A percentile compares a stretch with the other conserved stretches of the same genome.
These are phyloP conservation scores for Botryotinia calthae DNA, from an alignment of 2,329 filamentous ascomycete species.

Conservation along the genomic window DNA sequence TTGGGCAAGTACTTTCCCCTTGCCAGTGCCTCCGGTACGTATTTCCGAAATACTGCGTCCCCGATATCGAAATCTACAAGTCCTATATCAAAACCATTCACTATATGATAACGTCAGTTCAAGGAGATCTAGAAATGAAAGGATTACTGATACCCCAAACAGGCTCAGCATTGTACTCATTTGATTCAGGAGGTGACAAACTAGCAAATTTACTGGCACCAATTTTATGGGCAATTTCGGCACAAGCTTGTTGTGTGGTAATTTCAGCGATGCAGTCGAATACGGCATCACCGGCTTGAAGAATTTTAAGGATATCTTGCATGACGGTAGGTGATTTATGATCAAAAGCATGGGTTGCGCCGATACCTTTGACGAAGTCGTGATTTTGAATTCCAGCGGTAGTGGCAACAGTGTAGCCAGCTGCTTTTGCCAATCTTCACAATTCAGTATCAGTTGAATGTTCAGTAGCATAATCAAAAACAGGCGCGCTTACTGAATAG, in stretches of 20 bases:
- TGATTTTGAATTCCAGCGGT: slow-evolving; percentile 47
- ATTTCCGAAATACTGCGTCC: slow-evolving; percentile 42
- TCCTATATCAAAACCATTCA: slow-evolving; percentile 34
- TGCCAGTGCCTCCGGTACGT: slow-evolving; percentile 42
- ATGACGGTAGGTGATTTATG: slow-evolving; percentile 39
- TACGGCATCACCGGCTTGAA: slow-evolving; percentile 24
- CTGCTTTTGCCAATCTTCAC: slow-evolving; percentile 24
- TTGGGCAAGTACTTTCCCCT: slow-evolving; percentile 40
- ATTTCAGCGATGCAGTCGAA: slow-evolving; percentile 35
- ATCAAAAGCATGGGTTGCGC: slow-evolving; percentile 48
- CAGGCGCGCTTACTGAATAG: slow-evolving; percentile 24
- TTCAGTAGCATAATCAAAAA: background rate
- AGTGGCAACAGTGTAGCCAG: slow-evolving; percentile 44
- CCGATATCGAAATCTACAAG: slow-evolving; percentile 36
- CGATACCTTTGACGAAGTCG: slow-evolving; percentile 43
- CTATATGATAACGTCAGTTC: slow-evolving; percentile 18
- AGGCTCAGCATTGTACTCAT: slow-evolving; percentile 32
- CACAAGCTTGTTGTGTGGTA: slow-evolving; percentile 30
- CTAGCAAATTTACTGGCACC: slow-evolving; percentile 32
- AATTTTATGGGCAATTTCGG: slow-evolving; percentile 35
- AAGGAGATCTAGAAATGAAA: background rate
- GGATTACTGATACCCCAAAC: no score
- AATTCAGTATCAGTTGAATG: background rate
- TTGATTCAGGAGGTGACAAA: slow-evolving; percentile 10
- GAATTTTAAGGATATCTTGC: slow-evolving; percentile 23